phyloP scores from a whole-genome alignment of 371 early-diverging fungal species.

The Mortierella sp. region DNA sequence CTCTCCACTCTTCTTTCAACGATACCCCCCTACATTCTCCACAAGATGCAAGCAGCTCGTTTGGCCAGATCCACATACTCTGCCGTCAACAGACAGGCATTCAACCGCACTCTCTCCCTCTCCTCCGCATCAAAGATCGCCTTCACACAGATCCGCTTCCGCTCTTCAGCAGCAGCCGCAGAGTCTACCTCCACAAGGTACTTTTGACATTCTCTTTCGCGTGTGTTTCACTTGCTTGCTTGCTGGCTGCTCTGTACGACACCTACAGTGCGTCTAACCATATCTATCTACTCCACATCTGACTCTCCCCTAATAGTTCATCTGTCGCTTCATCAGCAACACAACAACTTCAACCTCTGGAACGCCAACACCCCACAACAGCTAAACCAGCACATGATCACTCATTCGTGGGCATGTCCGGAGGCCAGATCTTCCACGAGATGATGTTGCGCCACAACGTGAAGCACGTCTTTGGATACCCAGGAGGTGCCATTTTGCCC shows the following conservation, averaged over 20 bases:
- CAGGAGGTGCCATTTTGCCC: constrained; percentile 97
- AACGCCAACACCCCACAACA: constrained; percentile 25
- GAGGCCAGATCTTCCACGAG: constrained; percentile 98
- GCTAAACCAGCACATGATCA: constrained; percentile 67
- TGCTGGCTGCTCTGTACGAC: background rate
- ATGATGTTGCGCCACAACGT: constrained; percentile 97
- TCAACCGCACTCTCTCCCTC: constrained; percentile 24
- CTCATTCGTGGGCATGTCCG: constrained; percentile 95
- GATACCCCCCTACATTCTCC: background rate
- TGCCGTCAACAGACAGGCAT: constrained; percentile 27
- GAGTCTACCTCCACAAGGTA: constrained; percentile 39
- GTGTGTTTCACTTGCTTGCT: background rate
- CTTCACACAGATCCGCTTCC: constrained; percentile 35
- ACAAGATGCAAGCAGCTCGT: constrained; percentile 51
- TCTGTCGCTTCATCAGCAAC: constrained; percentile 46
- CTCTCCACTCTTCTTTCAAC: constrained; percentile 11
- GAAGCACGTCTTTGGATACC: constrained; percentile 96
- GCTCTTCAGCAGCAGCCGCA: constrained; percentile 50
- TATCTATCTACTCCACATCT: background rate
- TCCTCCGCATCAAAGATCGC: constrained; percentile 44
- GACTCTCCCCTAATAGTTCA: constrained; percentile 9
- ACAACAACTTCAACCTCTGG: constrained; percentile 39
- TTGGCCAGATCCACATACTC: constrained; percentile 45
- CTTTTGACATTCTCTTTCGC: background rate
- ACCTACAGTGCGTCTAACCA: background rate